Percentiles rank a stretch among this genome's conserved stretches.
Evolutionary conservation across 768 basidiomycete species (phyloP).

Genomic region (Tubosaeta sp.): DNA sequence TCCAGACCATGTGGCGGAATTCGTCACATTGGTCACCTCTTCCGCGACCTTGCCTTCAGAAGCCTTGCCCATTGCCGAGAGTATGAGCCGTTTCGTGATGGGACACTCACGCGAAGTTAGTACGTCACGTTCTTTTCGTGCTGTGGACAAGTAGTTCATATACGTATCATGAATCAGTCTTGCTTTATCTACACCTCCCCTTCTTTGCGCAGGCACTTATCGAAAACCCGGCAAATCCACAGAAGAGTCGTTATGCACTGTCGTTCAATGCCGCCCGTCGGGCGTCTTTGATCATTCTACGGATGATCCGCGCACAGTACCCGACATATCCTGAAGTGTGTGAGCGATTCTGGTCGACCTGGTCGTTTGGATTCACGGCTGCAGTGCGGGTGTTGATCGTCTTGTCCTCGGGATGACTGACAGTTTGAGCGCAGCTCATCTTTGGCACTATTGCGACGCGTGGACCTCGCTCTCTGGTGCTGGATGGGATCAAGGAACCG

Average conservation of each 20-base stretch:
- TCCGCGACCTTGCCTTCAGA: slow-evolving; percentile 11
- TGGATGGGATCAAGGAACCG: slow-evolving; percentile 63
- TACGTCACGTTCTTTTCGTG: slow-evolving; percentile 19
- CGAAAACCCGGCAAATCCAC: slow-evolving; percentile 60
- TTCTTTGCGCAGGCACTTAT: slow-evolving; percentile 73
- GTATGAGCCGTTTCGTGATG: slow-evolving; percentile 39
- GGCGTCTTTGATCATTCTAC: slow-evolving; percentile 53
- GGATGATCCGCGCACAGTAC: slow-evolving; percentile 47
- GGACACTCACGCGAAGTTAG: slow-evolving; percentile 34
- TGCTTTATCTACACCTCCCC: slow-evolving; percentile 60
- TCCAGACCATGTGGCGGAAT: slow-evolving; percentile 41
- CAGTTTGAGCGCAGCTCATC: slow-evolving; percentile 46
- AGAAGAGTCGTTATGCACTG: slow-evolving; percentile 59
- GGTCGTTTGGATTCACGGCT: slow-evolving; percentile 58
- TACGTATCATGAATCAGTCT: slow-evolving; percentile 36
- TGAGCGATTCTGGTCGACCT: slow-evolving; percentile 56
- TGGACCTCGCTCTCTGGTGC: slow-evolving; percentile 64
- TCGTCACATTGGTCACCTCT: slow-evolving; percentile 32
- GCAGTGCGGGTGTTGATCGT: slow-evolving; percentile 34
- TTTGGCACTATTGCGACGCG: slow-evolving; percentile 78
- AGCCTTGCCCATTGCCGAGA: slow-evolving; percentile 16
- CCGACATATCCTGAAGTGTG: slow-evolving; percentile 42
- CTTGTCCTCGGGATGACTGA: background rate
- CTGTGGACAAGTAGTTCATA: background rate
- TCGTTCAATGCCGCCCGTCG: slow-evolving; percentile 64